Evolutionary conservation across 2,329 filamentous ascomycete genomes (phyloP), one percentile per base, ranked within the genome.

Genomic region (Nemania sp.): DNA sequence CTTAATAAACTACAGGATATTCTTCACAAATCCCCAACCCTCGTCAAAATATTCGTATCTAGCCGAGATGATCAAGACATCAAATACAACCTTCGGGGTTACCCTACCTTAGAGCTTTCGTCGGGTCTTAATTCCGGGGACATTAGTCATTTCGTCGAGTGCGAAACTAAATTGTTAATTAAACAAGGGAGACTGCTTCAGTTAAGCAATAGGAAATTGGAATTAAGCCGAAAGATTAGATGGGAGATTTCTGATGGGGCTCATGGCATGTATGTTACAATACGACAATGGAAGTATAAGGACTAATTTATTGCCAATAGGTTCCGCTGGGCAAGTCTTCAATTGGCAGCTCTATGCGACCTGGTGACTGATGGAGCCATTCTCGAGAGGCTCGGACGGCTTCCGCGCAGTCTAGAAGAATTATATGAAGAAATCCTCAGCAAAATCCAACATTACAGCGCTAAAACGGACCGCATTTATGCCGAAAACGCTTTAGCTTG

Each of bases 41-140:
- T 59, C 26, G 22, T 64, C 7, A 64, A 64, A 18, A 59, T 64
- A 11, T 64, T 64, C 26, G 18, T 64, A 5, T 58, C 62, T 35
- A 64, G 62, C 18, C 62, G 62, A 32, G 26, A 64, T 26, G 32
- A 64, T 43, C 26, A 53, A 29, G 49, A 64, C 20, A 58, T 64
- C 32, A 38, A 27, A 20, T 35, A 59, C 35, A 54, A 35, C 27
- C 47, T 64, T 7, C 29, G 10, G 15, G 27, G 22, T 18, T 59
- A 64, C 22, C 49, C 27, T 24, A 4, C 47, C 5, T 41, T 64
- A 15, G n/a, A 64, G n/a, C 43, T 64, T 45, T 64, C 49, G n/a
- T 59, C 32, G 18, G 20, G 47, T 22, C 43, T 47, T n/a, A 64
- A 54, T 20, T 35, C 45, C 7, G n/a, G 2, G 32, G 55, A 59